These are phyloP conservation scores for Microbotryum intermedium DNA, from an alignment of 1,284 basidiomycete genomes.

Conservation along the genomic window DNA sequence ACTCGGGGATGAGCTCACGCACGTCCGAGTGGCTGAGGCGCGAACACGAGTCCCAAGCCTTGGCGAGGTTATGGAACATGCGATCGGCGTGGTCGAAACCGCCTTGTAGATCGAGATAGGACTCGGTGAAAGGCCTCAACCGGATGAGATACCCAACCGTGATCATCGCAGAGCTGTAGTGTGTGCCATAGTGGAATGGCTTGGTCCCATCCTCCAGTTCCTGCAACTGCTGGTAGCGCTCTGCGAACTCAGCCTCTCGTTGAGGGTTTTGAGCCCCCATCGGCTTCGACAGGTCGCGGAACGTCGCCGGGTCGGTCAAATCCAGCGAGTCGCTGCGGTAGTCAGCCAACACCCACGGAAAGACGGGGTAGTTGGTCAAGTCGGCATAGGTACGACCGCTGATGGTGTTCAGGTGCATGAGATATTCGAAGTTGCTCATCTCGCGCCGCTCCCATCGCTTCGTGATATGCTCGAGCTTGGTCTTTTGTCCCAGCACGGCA, in stretches of 20 bases:
- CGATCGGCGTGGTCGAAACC: constrained; percentile 97
- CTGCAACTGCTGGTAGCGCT: constrained; percentile 62
- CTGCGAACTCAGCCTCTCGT: constrained; percentile 48
- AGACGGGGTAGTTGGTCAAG: constrained; percentile 90
- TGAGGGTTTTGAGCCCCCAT: constrained; percentile 82
- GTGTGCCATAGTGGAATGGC: constrained; percentile 67
- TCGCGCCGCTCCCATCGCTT: constrained; percentile 34
- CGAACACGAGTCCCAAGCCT: constrained; percentile 13
- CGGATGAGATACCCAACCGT: constrained; percentile 91
- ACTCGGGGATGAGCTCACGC: constrained; percentile 87
- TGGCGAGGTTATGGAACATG: constrained; percentile 51
- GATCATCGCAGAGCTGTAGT: constrained; percentile 94
- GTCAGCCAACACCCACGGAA: constrained; percentile 54
- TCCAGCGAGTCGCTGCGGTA: constrained; percentile 47
- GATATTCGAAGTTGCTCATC: constrained; percentile 38
- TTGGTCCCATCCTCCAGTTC: constrained; percentile 65
- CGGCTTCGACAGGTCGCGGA: constrained; percentile 70
- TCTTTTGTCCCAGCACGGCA: constrained; percentile 28
- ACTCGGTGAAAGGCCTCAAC: constrained; percentile 78
- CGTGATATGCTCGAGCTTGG: constrained; percentile 33
- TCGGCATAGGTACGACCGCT: constrained; percentile 45
- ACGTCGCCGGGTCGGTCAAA: constrained; percentile 56
- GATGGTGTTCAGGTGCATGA: constrained; percentile 38
- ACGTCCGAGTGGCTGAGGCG: constrained; percentile 86
- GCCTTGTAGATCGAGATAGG: constrained; percentile 59